phyloP scores from a whole-genome alignment of 2,329 filamentous ascomycete species.

The Aspergillus quadricinctus region DNA sequence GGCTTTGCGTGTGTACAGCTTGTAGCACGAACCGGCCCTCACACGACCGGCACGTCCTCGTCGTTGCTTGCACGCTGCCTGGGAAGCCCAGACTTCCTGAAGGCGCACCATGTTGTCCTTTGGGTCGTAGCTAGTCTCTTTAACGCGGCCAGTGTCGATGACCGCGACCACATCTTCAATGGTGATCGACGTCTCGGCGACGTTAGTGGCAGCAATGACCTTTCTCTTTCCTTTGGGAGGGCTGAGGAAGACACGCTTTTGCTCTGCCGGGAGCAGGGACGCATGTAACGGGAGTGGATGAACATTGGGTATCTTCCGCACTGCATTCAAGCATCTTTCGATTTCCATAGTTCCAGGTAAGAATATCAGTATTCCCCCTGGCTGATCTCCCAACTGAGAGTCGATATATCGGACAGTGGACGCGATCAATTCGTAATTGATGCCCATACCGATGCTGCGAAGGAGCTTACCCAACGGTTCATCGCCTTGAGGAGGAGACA shows the following conservation, averaged over 20 bases:
- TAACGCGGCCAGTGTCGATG: constrained; percentile 91
- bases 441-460: constrained; percentile 70
- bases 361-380: constrained; percentile 92
- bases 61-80: constrained; percentile 89
- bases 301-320: constrained; percentile 62
- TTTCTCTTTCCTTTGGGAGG: constrained; percentile 80
- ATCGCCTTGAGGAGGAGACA: constrained; percentile 42
- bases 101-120: constrained; percentile 91
- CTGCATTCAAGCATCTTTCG: constrained; percentile 66
- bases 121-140: constrained; percentile 91
- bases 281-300: constrained; percentile 87
- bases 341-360: constrained; percentile 91
- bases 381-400: constrained; percentile 63
- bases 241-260: constrained; percentile 76
- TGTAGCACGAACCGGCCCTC: constrained; percentile 86
- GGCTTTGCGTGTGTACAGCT: constrained; percentile 82
- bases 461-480: constrained; percentile 63
- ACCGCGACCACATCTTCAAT: constrained; percentile 97
- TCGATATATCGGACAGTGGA: constrained; percentile 80
- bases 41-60: constrained; percentile 92
- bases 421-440: constrained; percentile 85
- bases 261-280: constrained; percentile 81
- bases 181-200: constrained; percentile 96
- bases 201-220: constrained; percentile 90
- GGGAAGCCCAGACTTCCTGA: constrained; percentile 91